Percentiles rank a stretch among this genome's conserved stretches.
Conservation (phyloP, 208 protist genomes). For the Leishmania amazonensis region DNA sequence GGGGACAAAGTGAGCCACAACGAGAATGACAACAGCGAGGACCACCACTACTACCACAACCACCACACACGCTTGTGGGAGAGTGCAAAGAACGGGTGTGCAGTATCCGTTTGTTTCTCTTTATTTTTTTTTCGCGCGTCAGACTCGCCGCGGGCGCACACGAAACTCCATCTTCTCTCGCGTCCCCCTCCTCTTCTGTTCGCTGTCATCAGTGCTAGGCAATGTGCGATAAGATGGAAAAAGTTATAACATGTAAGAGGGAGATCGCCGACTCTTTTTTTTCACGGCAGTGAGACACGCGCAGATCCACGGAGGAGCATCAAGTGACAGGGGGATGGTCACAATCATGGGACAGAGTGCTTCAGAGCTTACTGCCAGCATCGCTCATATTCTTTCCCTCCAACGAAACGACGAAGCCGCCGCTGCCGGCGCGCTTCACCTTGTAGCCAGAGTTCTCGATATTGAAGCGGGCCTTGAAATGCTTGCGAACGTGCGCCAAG, state of each 20-base stretch:
- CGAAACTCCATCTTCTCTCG: background rate
- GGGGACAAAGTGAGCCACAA: background rate
- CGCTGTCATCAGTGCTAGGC: background rate
- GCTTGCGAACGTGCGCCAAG: constrained; percentile 43
- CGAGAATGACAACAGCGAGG: too few relatives aligned
- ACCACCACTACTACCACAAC: too few relatives aligned
- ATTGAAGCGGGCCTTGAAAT: constrained; percentile 60
- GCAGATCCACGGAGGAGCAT: background rate
- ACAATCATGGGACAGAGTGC: background rate
- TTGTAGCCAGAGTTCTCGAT: constrained; percentile 59
- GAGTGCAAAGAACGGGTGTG: background rate
- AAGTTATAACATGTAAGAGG: background rate
- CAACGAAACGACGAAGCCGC: constrained; percentile 56
- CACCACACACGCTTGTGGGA: background rate
- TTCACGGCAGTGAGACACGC: background rate
- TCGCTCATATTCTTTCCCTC: constrained; percentile 1
- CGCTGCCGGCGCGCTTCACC: constrained; percentile 49
- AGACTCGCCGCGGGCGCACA: background rate
- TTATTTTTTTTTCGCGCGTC: too few relatives aligned
- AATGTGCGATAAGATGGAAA: background rate
- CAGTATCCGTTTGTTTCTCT: too few relatives aligned
- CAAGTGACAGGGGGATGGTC: background rate
- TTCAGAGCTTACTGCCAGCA: constrained; percentile 3
- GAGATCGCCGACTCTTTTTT: background rate
- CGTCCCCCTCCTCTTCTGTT: background rate